phyloP scores from a whole-genome alignment of 176 grass and related monocot genomes.

The Dendrocalamus sinicus region DNA sequence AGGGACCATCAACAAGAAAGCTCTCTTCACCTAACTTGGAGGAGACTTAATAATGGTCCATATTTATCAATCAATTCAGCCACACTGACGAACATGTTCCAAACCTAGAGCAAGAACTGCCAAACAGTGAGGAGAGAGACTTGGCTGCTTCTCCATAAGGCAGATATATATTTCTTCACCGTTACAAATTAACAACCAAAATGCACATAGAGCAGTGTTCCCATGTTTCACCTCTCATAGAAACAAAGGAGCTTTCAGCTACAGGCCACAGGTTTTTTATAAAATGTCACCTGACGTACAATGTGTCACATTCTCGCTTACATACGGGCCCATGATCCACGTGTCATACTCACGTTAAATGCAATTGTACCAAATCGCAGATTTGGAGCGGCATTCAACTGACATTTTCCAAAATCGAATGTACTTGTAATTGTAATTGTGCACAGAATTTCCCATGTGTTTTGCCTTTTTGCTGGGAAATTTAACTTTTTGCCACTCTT shows the following conservation, averaged over 20 bases:
- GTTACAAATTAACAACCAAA: neutral
- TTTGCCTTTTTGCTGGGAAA: neutral
- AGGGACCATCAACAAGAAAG: neutral
- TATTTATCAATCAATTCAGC: neutral
- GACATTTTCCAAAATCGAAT: neutral
- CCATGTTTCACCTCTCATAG: neutral
- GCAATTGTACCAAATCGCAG: neutral
- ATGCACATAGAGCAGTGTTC: neutral
- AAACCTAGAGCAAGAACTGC: neutral
- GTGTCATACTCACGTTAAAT: neutral
- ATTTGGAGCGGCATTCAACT: neutral
- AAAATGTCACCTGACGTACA: neutral
- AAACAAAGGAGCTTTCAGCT: neutral
- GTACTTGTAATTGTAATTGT: neutral
- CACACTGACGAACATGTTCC: neutral
- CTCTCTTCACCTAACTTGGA: neutral
- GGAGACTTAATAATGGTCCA: neutral
- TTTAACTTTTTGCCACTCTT: too few species aligned
- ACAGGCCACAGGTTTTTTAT: neutral
- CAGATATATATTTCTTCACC: neutral
- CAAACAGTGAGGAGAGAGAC: neutral
- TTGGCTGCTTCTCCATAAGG: neutral
- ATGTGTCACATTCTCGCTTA: too few species aligned
- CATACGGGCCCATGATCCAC: neutral
- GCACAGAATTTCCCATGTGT: neutral